Evolutionary conservation across 305 asterid genomes (phyloP).

Genomic region (Lippia alba): DNA sequence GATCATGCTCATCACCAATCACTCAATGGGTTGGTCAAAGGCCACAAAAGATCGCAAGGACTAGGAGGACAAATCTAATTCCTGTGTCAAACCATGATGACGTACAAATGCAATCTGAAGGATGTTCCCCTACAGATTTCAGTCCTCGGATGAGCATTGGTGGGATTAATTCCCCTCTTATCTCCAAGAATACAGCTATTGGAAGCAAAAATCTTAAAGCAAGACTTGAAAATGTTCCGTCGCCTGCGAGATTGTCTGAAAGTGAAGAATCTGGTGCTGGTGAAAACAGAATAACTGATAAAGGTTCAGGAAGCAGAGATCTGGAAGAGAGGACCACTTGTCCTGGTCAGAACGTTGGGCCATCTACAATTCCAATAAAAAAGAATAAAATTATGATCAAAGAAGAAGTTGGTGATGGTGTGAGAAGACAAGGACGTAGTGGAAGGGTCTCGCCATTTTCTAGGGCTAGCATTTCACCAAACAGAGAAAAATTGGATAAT

Average conservation of each 20-base stretch:
- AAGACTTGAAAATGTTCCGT: slow-evolving; percentile 65
- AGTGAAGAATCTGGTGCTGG: slow-evolving; percentile 95
- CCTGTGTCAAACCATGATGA: slow-evolving; percentile 90
- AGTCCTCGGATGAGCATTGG: slow-evolving; percentile 66
- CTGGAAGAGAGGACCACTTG: slow-evolving; percentile 61
- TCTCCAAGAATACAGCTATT: slow-evolving; percentile 57
- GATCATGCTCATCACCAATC: slow-evolving; percentile 89
- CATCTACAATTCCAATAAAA: slow-evolving; percentile 56
- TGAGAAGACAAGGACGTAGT: slow-evolving; percentile 90
- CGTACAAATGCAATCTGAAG: slow-evolving; percentile 75
- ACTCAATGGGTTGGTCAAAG: slow-evolving; percentile 99
- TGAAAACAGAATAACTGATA: slow-evolving; percentile 71
- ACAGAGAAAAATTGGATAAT: slow-evolving; percentile 75
- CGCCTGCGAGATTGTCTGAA: slow-evolving; percentile 86
- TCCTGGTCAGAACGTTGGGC: slow-evolving; percentile 61
- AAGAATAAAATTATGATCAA: slow-evolving; percentile 69
- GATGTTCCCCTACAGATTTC: slow-evolving; percentile 83
- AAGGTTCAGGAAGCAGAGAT: slow-evolving; percentile 56
- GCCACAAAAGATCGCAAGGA: slow-evolving; percentile 89
- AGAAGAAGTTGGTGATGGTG: slow-evolving; percentile 82
- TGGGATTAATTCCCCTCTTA: slow-evolving; percentile 61
- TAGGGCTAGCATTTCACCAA: slow-evolving; percentile 84
- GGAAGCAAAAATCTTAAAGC: slow-evolving; percentile 61
- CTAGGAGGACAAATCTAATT: slow-evolving; percentile 88
- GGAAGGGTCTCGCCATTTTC: slow-evolving; percentile 85